A percentile compares a stretch with the other conserved stretches of the same genome.
Conservation (phyloP, 192 early-diverging fungal species). For the Cetraspora pellucida region DNA sequence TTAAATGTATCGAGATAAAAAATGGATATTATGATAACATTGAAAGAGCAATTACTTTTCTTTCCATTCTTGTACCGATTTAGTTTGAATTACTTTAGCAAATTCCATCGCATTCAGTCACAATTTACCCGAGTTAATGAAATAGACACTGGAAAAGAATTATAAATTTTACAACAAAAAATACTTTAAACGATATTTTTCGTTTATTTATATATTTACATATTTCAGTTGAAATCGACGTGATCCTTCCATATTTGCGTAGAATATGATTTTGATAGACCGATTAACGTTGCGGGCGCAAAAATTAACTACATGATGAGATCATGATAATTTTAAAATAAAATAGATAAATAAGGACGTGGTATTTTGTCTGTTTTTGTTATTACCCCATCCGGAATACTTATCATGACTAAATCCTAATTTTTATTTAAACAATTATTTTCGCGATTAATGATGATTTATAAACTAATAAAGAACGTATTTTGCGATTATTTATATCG, state of each 20-base stretch:
- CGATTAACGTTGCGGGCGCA: background rate
- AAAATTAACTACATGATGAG: too few species aligned
- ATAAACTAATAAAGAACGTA: too few species aligned
- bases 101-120: conserved; percentile 18
- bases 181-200: background rate
- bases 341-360: background rate
- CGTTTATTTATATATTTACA: background rate
- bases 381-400: background rate
- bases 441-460: too few species aligned
- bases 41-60: background rate
- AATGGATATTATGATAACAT: too few species aligned
- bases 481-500: too few species aligned
- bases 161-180: background rate
- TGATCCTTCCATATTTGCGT: background rate
- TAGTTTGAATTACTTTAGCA: background rate
- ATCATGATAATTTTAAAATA: too few species aligned
- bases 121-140: too few species aligned
- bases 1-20: background rate
- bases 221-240: background rate
- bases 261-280: background rate
- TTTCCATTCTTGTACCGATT: background rate
- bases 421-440: too few species aligned
- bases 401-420: too few species aligned
- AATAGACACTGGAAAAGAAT: background rate
- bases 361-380: conserved; percentile 2